A percentile compares a stretch with the other conserved stretches of the same genome.
Evolutionary conservation across 164 flowering plant genomes (phyloP).

Genomic region (Santalum album): DNA sequence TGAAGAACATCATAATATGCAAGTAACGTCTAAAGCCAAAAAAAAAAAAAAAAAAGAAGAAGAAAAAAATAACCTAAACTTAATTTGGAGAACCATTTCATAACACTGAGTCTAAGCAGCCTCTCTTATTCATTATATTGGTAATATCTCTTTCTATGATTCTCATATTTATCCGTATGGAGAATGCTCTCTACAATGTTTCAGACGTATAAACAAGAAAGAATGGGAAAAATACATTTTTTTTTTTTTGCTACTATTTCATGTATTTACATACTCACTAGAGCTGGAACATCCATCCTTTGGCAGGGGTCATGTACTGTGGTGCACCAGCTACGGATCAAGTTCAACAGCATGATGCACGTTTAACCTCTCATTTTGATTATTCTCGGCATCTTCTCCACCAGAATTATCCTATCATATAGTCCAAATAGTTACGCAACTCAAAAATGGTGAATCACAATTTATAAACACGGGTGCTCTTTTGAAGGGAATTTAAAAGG

Average conservation of each 20-base stretch:
- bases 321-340: constrained; percentile 7
- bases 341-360: constrained; percentile 9
- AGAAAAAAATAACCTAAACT: no score
- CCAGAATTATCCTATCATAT: constrained; percentile 12
- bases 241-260: constrained; percentile 8
- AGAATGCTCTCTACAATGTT: constrained; percentile 4
- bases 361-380: constrained; percentile 16
- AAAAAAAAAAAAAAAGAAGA: no score
- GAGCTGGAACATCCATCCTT: neutral
- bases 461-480: no score
- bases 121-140: constrained; percentile 18
- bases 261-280: constrained; percentile 26
- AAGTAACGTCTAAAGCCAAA: no score
- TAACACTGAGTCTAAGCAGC: neutral
- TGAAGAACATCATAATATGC: no score
- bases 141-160: neutral
- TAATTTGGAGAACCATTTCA: neutral
- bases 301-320: neutral
- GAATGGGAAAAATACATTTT: constrained; percentile 36
- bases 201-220: constrained; percentile 35
- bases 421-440: neutral
- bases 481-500: no score
- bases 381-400: constrained; percentile 12
- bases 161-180: neutral
- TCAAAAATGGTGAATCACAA: neutral